These are phyloP conservation scores for Boeremia exigua DNA, from an alignment of 2,329 filamentous ascomycete genomes.

Conservation along the genomic window DNA sequence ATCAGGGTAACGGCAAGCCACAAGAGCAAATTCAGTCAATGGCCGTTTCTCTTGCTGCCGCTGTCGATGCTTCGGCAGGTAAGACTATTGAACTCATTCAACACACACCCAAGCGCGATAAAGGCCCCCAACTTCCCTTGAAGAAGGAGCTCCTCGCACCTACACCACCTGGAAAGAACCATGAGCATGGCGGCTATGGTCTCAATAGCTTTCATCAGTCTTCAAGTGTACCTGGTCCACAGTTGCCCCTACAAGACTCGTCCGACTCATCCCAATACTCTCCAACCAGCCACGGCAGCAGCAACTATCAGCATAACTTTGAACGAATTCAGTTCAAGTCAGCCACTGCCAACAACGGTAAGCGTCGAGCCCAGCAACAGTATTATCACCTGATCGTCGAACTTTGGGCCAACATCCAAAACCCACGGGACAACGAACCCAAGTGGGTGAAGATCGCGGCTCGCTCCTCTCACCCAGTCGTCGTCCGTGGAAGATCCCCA, in stretches of 20 bases:
- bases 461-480: constrained; percentile 45
- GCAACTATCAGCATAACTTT: constrained; percentile 66
- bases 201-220: constrained; percentile 49
- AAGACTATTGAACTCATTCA: constrained; percentile 86
- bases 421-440: constrained; percentile 33
- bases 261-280: constrained; percentile 39
- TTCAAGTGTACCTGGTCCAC: constrained; percentile 43
- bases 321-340: constrained; percentile 95
- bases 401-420: constrained; percentile 49
- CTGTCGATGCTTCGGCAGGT: constrained; percentile 75
- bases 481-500: constrained; percentile 49
- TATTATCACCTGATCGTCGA: constrained; percentile 92
- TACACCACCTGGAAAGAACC: constrained; percentile 61
- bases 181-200: constrained; percentile 48
- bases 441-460: constrained; percentile 48
- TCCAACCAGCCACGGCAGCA: constrained; percentile 42
- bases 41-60: constrained; percentile 83
- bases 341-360: constrained; percentile 92
- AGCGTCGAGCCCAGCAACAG: constrained; percentile 86
- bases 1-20: constrained; percentile 52
- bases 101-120: constrained; percentile 90
- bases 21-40: constrained; percentile 71
- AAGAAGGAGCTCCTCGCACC: constrained; percentile 75
- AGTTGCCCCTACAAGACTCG: constrained; percentile 52
- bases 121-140: constrained; percentile 76